Percentiles rank a stretch among this genome's conserved stretches.
Conservation (phyloP, 306 rosid genomes). For the Rubus parviflorus region DNA sequence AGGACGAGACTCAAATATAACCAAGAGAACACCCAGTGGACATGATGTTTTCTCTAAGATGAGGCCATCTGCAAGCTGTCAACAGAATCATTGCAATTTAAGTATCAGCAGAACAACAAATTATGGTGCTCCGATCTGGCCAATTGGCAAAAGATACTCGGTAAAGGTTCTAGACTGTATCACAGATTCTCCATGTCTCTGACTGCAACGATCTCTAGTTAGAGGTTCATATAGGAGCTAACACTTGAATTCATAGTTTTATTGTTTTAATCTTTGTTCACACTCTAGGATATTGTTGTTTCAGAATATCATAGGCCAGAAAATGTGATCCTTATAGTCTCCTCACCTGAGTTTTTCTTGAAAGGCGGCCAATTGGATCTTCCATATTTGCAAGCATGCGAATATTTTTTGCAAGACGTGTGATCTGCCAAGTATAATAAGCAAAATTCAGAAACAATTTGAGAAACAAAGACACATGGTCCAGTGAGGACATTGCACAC, state of each 20-base stretch:
- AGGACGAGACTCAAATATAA: constrained; percentile 96
- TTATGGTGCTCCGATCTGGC: constrained; percentile 5
- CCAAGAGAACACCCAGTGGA: constrained; percentile 89
- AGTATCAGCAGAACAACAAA: constrained; percentile 6
- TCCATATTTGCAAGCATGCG: constrained; percentile 88
- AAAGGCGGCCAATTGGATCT: constrained; percentile 80
- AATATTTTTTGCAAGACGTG: constrained; percentile 72
- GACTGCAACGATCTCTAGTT: neutral
- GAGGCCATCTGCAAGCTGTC: constrained; percentile 88
- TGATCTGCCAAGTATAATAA: constrained; percentile 52
- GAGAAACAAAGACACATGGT: neutral
- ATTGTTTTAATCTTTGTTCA: neutral
- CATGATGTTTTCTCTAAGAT: constrained; percentile 88
- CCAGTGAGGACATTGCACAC: neutral
- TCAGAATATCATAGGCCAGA: constrained; percentile 22
- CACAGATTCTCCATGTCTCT: neutral
- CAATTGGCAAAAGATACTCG: neutral
- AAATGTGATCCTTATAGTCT: constrained; percentile 1
- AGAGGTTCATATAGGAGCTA: constrained; percentile 2
- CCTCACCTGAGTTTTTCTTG: constrained; percentile 79
- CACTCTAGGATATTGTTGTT: neutral
- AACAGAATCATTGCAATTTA: constrained; percentile 26
- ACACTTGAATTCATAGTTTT: neutral
- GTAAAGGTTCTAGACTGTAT: neutral
- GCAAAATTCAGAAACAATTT: constrained; percentile 29